Percentiles rank a stretch among this genome's conserved stretches.
Evolutionary conservation across 257 asterid species (phyloP).

Genomic region (Forsythia viridissima): DNA sequence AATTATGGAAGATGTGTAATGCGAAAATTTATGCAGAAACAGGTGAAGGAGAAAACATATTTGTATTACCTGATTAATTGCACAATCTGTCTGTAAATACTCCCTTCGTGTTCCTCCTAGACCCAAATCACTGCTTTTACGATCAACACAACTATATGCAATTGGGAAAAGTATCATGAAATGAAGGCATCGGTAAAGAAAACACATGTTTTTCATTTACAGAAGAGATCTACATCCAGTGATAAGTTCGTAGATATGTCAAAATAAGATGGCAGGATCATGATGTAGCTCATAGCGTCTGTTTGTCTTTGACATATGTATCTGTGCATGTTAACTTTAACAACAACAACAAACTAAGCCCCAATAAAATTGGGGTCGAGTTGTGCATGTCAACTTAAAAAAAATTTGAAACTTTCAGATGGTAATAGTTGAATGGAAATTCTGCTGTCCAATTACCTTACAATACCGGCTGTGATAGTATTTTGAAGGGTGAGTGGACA

Average conservation of each 20-base stretch:
- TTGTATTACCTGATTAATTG: constrained; percentile 65
- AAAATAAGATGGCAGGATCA: not conserved
- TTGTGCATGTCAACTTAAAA: not conserved
- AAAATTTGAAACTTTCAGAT: not conserved
- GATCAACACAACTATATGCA: constrained; percentile 75
- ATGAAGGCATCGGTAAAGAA: constrained; percentile 9
- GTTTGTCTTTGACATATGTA: constrained; percentile 18
- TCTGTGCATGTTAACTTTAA: constrained; percentile 8
- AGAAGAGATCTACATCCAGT: not conserved
- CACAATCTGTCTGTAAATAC: constrained; percentile 90
- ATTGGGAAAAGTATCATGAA: constrained; percentile 23
- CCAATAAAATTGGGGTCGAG: not conserved
- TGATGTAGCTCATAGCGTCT: constrained; percentile 6
- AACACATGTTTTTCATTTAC: not conserved
- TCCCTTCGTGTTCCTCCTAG: constrained; percentile 88
- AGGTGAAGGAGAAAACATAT: constrained; percentile 8
- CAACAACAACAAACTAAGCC: not conserved
- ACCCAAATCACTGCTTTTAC: constrained; percentile 93
- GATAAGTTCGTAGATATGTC: not conserved
- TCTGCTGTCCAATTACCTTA: constrained; percentile 51
- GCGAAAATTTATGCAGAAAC: not conserved
- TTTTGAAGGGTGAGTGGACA: constrained; percentile 91
- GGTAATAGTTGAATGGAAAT: not conserved
- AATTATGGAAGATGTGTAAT: not conserved
- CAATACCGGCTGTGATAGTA: constrained; percentile 89